Conservation (phyloP, 2,329 filamentous ascomycete species). For the Colletotrichum higginsianum region DNA sequence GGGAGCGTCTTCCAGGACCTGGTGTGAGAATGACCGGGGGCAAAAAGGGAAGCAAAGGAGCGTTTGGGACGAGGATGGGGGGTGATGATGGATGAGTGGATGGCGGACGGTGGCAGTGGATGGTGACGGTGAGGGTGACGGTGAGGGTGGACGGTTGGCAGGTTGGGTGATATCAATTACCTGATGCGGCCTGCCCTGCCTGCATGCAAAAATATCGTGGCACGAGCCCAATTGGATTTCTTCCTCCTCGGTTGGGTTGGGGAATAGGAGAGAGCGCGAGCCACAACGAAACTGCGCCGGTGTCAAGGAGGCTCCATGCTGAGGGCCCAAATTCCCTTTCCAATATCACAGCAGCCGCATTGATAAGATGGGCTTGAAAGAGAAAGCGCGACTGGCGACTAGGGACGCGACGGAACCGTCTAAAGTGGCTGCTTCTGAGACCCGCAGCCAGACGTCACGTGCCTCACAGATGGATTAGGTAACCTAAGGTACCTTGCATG, state of each 20-base stretch:
- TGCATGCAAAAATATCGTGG: conserved; percentile 11
- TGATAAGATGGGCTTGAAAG: conserved; percentile 12
- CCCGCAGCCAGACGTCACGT: conserved; percentile 16
- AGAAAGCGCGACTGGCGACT: conserved; percentile 26
- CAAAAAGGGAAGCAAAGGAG: conserved; percentile 3
- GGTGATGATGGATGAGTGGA: conserved; percentile 1
- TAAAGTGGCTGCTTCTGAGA: conserved; percentile 34
- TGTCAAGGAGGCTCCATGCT: conserved; percentile 41
- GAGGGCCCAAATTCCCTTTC: conserved; percentile 17
- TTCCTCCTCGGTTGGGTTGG: not conserved
- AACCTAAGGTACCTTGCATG: not conserved
- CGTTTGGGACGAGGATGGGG: conserved; percentile 3
- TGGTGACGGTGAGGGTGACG: too few species aligned
- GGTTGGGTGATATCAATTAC: conserved; percentile 15
- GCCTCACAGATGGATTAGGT: not conserved
- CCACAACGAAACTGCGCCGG: conserved; percentile 25
- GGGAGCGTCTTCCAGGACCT: not conserved
- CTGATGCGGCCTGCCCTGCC: conserved; percentile 3
- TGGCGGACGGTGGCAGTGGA: too few species aligned
- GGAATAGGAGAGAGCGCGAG: conserved; percentile 27
- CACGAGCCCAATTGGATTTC: conserved; percentile 14
- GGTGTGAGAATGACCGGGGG: not conserved
- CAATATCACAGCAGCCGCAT: conserved; percentile 33
- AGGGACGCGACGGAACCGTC: conserved; percentile 19
- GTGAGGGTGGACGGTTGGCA: not conserved